These are phyloP conservation scores for Botrytis tulipae DNA, from an alignment of 2,329 filamentous ascomycete genomes.

Conservation along the genomic window DNA sequence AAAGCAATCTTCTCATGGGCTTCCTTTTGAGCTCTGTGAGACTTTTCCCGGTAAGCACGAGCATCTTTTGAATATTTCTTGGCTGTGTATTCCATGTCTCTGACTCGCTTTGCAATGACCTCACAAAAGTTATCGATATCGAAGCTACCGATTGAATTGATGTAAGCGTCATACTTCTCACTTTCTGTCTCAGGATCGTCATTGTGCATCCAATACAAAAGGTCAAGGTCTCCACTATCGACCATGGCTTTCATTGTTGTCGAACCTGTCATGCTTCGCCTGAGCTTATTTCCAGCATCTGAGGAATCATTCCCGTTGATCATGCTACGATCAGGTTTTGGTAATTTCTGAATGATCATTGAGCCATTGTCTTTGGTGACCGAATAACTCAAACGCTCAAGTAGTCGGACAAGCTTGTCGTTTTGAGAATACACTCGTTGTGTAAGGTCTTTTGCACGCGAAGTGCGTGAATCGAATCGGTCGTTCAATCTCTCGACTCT, in stretches of 20 bases:
- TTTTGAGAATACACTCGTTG: conserved; percentile 81
- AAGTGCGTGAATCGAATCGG: conserved; percentile 67
- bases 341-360: conserved; percentile 73
- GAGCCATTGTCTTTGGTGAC: conserved; percentile 70
- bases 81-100: conserved; percentile 89
- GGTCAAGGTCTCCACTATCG: conserved; percentile 65
- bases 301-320: conserved; percentile 59
- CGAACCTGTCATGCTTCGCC: conserved; percentile 50
- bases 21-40: conserved; percentile 76
- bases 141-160: conserved; percentile 72
- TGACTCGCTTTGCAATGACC: conserved; percentile 81
- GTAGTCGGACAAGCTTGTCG: conserved; percentile 74
- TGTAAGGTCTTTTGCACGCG: conserved; percentile 77
- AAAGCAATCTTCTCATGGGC: conserved; percentile 96
- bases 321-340: conserved; percentile 59
- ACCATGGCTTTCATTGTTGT: conserved; percentile 53
- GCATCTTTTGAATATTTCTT: conserved; percentile 92
- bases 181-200: conserved; percentile 64
- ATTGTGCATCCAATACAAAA: conserved; percentile 80
- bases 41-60: conserved; percentile 81
- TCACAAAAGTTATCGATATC: conserved; percentile 83
- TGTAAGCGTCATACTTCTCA: conserved; percentile 70
- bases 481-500: conserved; percentile 51
- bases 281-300: conserved; percentile 53
- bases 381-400: conserved; percentile 84